Evolutionary conservation across 805 yeast genomes (phyloP).

Genomic region (Ogataea wickerhamii): DNA sequence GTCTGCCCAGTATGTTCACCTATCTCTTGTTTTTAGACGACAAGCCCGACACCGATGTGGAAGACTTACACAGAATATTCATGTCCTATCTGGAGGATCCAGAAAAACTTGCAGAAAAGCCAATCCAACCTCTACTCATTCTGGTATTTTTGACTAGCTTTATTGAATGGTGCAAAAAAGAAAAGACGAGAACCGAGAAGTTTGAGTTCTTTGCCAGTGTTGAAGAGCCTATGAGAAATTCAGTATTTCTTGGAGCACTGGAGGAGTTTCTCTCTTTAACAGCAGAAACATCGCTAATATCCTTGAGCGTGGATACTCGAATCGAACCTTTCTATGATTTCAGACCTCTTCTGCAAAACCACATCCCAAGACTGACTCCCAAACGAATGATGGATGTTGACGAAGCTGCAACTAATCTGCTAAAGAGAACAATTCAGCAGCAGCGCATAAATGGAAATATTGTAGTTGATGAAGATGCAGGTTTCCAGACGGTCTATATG

Average conservation of each 20-base stretch:
- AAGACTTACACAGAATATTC: conserved; percentile 35
- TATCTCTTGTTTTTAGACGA: conserved; percentile 39
- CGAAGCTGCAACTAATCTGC: conserved; percentile 36
- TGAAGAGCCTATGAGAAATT: conserved; percentile 54
- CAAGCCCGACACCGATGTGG: conserved; percentile 37
- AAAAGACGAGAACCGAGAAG: conserved; percentile 37
- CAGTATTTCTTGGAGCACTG: conserved; percentile 63
- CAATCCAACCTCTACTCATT: conserved; percentile 46
- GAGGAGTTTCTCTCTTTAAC: conserved; percentile 62
- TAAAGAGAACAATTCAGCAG: conserved; percentile 29
- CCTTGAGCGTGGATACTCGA: conserved; percentile 10
- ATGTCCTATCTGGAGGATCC: conserved; percentile 35
- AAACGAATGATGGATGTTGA: conserved; percentile 50
- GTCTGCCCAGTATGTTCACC: conserved; percentile 54
- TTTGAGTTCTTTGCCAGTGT: conserved; percentile 47
- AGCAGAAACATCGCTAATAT: conserved; percentile 47
- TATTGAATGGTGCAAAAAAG: conserved; percentile 63
- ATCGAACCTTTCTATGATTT: conserved; percentile 51
- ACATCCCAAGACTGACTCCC: conserved; percentile 56
- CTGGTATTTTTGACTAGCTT: conserved; percentile 54
- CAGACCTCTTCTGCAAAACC: conserved; percentile 61
- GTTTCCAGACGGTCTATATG: conserved; percentile 25
- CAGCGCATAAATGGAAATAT: conserved; percentile 25
- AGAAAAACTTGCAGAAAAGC: conserved; percentile 43
- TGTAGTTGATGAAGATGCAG: conserved; percentile 27